A percentile compares a stretch with the other conserved stretches of the same genome.
Evolutionary conservation across 2,329 filamentous ascomycete genomes (phyloP).

Genomic region (Phoma sp.): DNA sequence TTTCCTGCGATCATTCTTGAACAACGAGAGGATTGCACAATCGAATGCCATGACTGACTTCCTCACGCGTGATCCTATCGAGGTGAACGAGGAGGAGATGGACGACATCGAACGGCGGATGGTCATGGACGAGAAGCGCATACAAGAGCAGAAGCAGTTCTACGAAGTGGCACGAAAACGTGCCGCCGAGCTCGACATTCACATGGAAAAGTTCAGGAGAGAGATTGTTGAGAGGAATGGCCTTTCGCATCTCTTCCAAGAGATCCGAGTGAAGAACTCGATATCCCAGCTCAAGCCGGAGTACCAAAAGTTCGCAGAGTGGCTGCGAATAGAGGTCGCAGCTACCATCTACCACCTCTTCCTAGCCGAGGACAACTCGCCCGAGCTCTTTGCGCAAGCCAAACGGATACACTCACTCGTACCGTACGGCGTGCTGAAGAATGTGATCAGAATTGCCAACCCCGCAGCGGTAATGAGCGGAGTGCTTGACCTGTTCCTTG

Average conservation of each 20-base stretch:
- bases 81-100: constrained; percentile 79
- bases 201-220: constrained; percentile 84
- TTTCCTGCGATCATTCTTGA: constrained; percentile 83
- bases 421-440: constrained; percentile 92
- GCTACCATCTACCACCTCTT: constrained; percentile 97
- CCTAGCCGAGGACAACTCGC: constrained; percentile 96
- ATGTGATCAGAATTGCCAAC: constrained; percentile 95
- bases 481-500: constrained; percentile 91
- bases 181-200: constrained; percentile 91
- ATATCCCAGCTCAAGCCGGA: constrained; percentile 90
- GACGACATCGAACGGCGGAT: constrained; percentile 82
- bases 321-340: constrained; percentile 95
- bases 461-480: constrained; percentile 97
- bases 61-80: constrained; percentile 73
- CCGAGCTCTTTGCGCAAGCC: constrained; percentile 91
- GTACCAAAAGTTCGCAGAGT: constrained; percentile 98
- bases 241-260: constrained; percentile 87
- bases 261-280: constrained; percentile 87
- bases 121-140: constrained; percentile 81
- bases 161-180: constrained; percentile 93
- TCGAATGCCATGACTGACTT: constrained; percentile 88
- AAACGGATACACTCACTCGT: constrained; percentile 95
- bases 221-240: constrained; percentile 80
- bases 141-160: constrained; percentile 92
- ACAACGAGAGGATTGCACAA: constrained; percentile 82